These are phyloP conservation scores for Oryza nivara DNA, from an alignment of 176 grass and related monocot species.

Conservation along the genomic window DNA sequence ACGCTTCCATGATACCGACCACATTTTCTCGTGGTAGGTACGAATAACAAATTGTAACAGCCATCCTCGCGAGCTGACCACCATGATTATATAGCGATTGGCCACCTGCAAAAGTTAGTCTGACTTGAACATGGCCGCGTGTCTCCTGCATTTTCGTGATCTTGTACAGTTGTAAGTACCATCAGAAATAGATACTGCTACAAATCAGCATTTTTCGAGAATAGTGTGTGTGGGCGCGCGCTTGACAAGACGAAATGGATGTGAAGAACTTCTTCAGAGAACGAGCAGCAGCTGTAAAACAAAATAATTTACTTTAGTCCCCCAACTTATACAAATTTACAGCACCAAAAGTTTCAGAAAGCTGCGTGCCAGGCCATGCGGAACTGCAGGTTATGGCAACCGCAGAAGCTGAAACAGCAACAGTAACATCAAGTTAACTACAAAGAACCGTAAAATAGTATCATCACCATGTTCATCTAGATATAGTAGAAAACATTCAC, in stretches of 20 bases:
- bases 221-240: no score
- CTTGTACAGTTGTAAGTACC: not conserved
- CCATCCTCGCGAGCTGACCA: slow-evolving; percentile 8
- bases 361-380: slow-evolving; percentile 33
- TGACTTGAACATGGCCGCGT: slow-evolving; percentile 2
- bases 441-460: slow-evolving; percentile 42
- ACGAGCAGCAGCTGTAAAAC: slow-evolving; percentile 10
- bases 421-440: slow-evolving; percentile 28
- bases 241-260: not conserved
- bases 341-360: slow-evolving; percentile 34
- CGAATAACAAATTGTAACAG: not conserved
- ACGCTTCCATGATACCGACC: not conserved
- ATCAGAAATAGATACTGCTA: slow-evolving; percentile 3
- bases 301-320: slow-evolving; percentile 48
- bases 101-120: not conserved
- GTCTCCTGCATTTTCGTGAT: slow-evolving; percentile 26
- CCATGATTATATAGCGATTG: not conserved
- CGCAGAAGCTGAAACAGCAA: slow-evolving; percentile 34
- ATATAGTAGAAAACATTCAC: slow-evolving; percentile 18
- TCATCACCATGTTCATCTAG: slow-evolving; percentile 38
- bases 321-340: slow-evolving; percentile 42
- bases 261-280: not conserved
- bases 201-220: not conserved
- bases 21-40: slow-evolving; percentile 7
- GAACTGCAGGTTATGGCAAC: slow-evolving; percentile 30